Base-by-base conservation (phyloP, 306 rosid genomes). In the Benincasa hispida region DNA sequence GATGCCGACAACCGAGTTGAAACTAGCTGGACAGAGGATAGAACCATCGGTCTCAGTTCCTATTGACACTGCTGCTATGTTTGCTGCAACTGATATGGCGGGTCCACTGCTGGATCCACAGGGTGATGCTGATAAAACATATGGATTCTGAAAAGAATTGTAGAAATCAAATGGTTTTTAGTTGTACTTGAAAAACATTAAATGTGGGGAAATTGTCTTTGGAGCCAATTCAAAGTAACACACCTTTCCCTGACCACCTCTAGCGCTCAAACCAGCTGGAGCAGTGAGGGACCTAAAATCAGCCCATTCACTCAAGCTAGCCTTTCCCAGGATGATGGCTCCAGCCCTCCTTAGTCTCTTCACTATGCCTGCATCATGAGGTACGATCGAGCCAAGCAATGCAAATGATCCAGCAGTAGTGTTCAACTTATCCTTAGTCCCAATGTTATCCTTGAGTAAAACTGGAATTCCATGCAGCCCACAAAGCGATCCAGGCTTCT, bases 11-110 rank as follows among this genome's bases (percentile, higher is more conserved):
- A 90, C 91, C 0, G 92, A 92, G 79, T 83, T 92, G 27, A 48
- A 83, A 82, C 84, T 85, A 5, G 88, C 83, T 3, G 93, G 96
- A 45, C 89, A 86, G 32, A 90, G 74, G 25, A 90, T 82, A 1
- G 96, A 90, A n/a, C 90, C 91, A 54, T 86, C 79, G 0, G 96
- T 87, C 81, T 90, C 93, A 1, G 93, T 90, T 37, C 92, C 96
- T 18, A 88, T 53, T 10, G 96, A 82, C 77, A 88, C 88, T 59
- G 93, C 58, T 32, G 78, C 96, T 88, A 92, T 72, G 72, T 90
- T 88, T 28, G 92, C 79, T 11, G 93, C 93, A 30, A 86, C 93
- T 10, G 93, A 83, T 69, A 90, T 86, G 8, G 93, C 87, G 0
- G 96, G 45, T 61, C 96, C 96, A 51, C 66, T 83, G 80, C 97